Evolutionary conservation across 106 monocot species (phyloP).

Genomic region (Iris macrosiphon): DNA sequence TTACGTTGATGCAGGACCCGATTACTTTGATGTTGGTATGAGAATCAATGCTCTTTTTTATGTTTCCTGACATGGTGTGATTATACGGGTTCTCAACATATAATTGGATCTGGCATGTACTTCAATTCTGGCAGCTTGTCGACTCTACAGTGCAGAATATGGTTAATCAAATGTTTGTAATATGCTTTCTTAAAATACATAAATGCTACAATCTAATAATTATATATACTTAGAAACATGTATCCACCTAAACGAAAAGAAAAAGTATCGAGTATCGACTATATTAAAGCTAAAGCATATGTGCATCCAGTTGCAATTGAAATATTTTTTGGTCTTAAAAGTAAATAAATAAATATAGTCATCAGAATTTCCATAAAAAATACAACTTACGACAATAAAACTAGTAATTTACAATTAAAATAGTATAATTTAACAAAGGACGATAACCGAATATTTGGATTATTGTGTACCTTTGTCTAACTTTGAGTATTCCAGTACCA

Average conservation of each 20-base stretch:
- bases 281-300: neutral
- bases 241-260: neutral
- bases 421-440: too few species aligned
- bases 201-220: neutral
- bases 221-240: neutral
- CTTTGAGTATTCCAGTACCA: constrained; percentile 90
- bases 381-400: too few species aligned
- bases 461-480: constrained; percentile 75
- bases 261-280: neutral
- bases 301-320: neutral
- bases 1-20: too few species aligned
- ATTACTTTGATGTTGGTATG: too few species aligned
- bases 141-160: constrained; percentile 13
- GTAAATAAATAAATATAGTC: too few species aligned
- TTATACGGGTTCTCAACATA: constrained; percentile 3
- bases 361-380: too few species aligned
- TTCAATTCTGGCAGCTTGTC: constrained; percentile 7
- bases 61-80: too few species aligned
- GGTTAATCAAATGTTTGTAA: too few species aligned
- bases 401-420: too few species aligned
- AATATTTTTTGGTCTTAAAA: too few species aligned
- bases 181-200: too few species aligned
- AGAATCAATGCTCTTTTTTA: too few species aligned
- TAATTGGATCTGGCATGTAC: constrained; percentile 10
- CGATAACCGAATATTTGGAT: neutral